Conservation (phyloP, 2,329 filamentous ascomycete species). For the Neonectria neomacrospora region DNA sequence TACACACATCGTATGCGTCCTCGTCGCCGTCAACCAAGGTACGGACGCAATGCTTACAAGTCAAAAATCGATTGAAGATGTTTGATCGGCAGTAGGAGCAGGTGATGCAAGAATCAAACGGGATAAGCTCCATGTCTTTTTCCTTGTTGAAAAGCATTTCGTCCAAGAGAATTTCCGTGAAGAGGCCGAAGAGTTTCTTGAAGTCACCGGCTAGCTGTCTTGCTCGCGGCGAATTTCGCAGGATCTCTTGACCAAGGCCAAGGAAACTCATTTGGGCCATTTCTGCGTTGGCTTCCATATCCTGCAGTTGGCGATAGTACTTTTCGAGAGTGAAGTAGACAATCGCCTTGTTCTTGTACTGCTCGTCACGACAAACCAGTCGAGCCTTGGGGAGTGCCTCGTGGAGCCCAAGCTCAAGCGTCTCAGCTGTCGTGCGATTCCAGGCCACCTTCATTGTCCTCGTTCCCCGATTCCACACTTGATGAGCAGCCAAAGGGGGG, state of each 20-base stretch:
- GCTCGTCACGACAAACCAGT: slow-evolving; percentile 94
- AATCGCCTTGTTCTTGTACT: slow-evolving; percentile 99
- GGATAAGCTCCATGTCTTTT: slow-evolving; percentile 77
- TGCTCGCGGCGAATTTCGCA: slow-evolving; percentile 58
- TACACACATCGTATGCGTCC: slow-evolving; percentile 94
- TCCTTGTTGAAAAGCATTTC: slow-evolving; percentile 85
- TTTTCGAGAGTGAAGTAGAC: slow-evolving; percentile 87
- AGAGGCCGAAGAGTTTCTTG: slow-evolving; percentile 80
- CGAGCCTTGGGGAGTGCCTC: slow-evolving; percentile 91
- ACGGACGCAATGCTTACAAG: slow-evolving; percentile 85
- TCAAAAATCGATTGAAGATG: slow-evolving; percentile 96
- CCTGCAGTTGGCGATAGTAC: slow-evolving; percentile 72
- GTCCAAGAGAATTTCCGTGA: slow-evolving; percentile 80
- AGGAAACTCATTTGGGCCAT: slow-evolving; percentile 58
- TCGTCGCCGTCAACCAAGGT: slow-evolving; percentile 73
- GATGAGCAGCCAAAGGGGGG: slow-evolving; percentile 91
- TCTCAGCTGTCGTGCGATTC: slow-evolving; percentile 95
- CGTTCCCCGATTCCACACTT: slow-evolving; percentile 98
- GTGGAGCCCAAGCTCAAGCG: slow-evolving; percentile 83
- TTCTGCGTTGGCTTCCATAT: slow-evolving; percentile 62
- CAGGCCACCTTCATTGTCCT: slow-evolving; percentile 97
- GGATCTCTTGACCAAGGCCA: slow-evolving; percentile 59
- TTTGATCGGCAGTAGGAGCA: slow-evolving; percentile 97
- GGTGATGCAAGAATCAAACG: slow-evolving; percentile 90
- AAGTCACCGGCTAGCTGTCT: slow-evolving; percentile 86